A percentile compares a stretch with the other conserved stretches of the same genome.
These are phyloP conservation scores for Cryptosporidium sp. DNA, from an alignment of 169 alveolate species.

Conservation along the genomic window DNA sequence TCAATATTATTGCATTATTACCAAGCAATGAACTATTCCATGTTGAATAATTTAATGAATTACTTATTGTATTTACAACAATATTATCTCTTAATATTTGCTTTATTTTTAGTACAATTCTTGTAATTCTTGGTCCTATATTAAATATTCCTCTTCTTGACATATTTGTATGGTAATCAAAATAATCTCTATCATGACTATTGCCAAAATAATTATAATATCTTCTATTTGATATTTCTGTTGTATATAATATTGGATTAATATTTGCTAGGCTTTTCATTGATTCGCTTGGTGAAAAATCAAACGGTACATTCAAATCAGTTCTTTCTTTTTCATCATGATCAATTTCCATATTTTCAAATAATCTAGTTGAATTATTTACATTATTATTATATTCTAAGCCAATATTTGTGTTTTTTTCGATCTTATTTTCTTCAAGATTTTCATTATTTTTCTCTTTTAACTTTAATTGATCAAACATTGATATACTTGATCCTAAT, in stretches of 20 bases:
- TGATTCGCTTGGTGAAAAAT: conserved; percentile 61
- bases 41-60: background rate
- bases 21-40: conserved; percentile 66
- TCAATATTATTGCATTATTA: conserved; percentile 2
- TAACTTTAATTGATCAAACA: conserved; percentile 28
- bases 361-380: background rate
- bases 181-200: background rate
- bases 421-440: background rate
- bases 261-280: conserved; percentile 13
- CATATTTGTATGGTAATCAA: background rate
- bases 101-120: background rate
- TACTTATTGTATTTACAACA: background rate
- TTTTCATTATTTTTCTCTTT: background rate
- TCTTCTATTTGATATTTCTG: conserved; percentile 22
- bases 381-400: background rate
- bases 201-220: background rate
- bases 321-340: background rate
- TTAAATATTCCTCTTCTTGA: background rate
- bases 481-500: conserved; percentile 41
- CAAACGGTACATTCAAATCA: conserved; percentile 1
- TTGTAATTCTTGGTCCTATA: background rate
- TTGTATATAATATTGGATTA: conserved; percentile 42
- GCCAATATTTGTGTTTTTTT: no score
- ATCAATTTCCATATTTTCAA: background rate
- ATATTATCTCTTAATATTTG: background rate